Evolutionary conservation across 441 rosid species (phyloP), one percentile per base, ranked within the genome.

Genomic region (Pelargonium australe): DNA sequence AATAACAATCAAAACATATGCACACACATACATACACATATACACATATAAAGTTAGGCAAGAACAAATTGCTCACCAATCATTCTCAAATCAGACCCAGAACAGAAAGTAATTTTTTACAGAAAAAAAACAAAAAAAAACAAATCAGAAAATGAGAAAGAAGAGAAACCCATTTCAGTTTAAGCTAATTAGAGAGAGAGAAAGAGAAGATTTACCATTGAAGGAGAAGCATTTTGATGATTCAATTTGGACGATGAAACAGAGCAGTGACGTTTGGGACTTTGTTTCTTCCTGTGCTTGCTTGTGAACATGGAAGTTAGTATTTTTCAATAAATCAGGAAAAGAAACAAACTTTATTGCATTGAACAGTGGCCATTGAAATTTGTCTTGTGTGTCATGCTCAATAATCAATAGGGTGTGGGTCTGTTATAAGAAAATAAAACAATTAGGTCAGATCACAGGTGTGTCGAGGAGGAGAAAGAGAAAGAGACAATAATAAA

Each of bases 121-220:
- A 9, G 12, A 3, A 3, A 40, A 7, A 40, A 40, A 40, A 37
- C 41, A 51, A 25, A 68, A 5, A 9, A 40, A 40, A 49, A 11
- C 55, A 51, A 51, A 51, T 51, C 58, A 51, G 58, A 28, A 49
- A 37, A 47, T 8, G 55, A 67, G 34, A 74, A 60, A 1, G 14
- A 40, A 64, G 61, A 14, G 4, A 45, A 47, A 64, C 72, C 68
- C 73, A 65, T 40, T 71, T 64, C 34, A 41, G 40, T 13, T 60
- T 20, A 19, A 17, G 63, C 34, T 60, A 9, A 60, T 2, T 13
- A 20, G 16, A 20, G 20, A 62, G 34, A 25, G 65, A 62, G 20
- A 57, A 51, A 51, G 20, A 62, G 5, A 23, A 51, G 62, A 57
- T 57, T 57, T 19, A 57, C 62, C 62, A 19, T 57, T 57, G 62